A percentile compares a stretch with the other conserved stretches of the same genome.
phyloP scores from a whole-genome alignment of 2,329 filamentous ascomycete genomes.

The Epichloe typhina region DNA sequence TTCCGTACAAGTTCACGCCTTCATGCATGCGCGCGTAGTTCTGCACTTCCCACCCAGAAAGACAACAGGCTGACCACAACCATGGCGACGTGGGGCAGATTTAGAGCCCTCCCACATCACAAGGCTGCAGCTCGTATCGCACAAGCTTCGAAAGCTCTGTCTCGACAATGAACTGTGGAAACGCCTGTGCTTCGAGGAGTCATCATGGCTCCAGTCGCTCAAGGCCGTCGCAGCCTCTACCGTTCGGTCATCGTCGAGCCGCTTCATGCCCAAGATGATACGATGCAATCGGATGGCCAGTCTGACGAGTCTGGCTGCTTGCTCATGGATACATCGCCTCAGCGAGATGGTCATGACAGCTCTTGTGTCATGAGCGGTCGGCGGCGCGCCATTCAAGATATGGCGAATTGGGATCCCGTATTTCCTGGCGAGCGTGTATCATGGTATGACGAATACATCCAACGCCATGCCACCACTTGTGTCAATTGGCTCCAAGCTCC shows the following conservation, averaged over 20 bases:
- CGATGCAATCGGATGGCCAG: constrained; percentile 7
- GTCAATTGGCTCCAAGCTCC: constrained; percentile 67
- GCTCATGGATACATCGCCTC: not conserved
- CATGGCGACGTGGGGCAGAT: constrained; percentile 12
- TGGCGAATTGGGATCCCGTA: constrained; percentile 73
- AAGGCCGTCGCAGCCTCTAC: constrained; percentile 24
- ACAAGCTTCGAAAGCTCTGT: constrained; percentile 49
- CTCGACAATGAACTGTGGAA: constrained; percentile 72
- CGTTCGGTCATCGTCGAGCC: constrained; percentile 13
- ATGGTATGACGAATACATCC: constrained; percentile 85
- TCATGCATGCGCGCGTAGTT: not conserved
- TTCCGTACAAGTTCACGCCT: not conserved
- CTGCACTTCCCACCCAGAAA: not conserved
- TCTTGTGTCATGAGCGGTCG: not conserved
- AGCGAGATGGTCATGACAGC: not conserved
- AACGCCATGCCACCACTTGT: constrained; percentile 60
- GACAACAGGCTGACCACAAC: not conserved
- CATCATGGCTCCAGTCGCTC: constrained; percentile 50
- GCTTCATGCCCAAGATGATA: not conserved
- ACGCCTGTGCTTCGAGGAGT: constrained; percentile 57
- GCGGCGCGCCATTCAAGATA: constrained; percentile 31
- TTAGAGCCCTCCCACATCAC: constrained; percentile 35
- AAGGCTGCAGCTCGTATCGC: constrained; percentile 55
- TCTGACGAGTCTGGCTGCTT: not conserved
- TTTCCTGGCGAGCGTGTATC: constrained; percentile 58